Conservation (phyloP, 2,329 filamentous ascomycete genomes). For the Leptodontidium sp. region DNA sequence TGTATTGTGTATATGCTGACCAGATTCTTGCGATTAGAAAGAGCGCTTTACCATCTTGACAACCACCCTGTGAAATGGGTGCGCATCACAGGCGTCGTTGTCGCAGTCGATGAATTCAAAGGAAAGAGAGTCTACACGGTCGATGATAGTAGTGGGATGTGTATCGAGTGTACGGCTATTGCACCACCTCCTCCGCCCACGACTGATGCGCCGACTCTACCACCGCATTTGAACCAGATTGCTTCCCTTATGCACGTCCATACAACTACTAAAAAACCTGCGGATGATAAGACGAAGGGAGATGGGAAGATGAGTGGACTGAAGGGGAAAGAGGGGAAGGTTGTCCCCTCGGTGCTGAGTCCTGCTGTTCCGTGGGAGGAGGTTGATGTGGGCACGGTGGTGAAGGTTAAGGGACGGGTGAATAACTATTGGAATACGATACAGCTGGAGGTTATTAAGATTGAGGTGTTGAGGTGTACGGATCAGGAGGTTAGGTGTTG, state of each 20-base stretch:
- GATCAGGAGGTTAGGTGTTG: slow-evolving; percentile 66
- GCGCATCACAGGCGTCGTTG: slow-evolving; percentile 73
- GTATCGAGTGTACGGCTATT: slow-evolving; percentile 55
- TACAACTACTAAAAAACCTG: neutral
- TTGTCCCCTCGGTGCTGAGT: slow-evolving; percentile 62
- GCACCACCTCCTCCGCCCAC: slow-evolving; percentile 24
- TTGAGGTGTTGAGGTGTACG: slow-evolving; percentile 58
- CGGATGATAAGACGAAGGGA: neutral
- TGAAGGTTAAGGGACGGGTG: slow-evolving; percentile 65
- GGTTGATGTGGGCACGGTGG: slow-evolving; percentile 60
- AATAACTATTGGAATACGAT: slow-evolving; percentile 56
- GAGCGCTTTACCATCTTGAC: slow-evolving; percentile 69
- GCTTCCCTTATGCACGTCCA: slow-evolving; percentile 11
- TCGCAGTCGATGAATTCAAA: slow-evolving; percentile 63
- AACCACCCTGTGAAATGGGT: slow-evolving; percentile 84
- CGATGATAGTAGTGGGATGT: slow-evolving; percentile 71
- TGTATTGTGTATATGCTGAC: slow-evolving; percentile 6
- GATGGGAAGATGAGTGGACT: neutral
- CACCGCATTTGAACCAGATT: slow-evolving; percentile 27
- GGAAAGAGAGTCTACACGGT: slow-evolving; percentile 61
- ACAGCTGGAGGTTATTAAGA: slow-evolving; percentile 62
- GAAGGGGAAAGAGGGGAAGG: slow-evolving; percentile 47
- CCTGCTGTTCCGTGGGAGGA: slow-evolving; percentile 41
- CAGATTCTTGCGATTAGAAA: slow-evolving; percentile 50
- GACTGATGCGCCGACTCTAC: neutral